Conservation (phyloP, 2,329 filamentous ascomycete species). For the Phyllosticta citrichinensis region DNA sequence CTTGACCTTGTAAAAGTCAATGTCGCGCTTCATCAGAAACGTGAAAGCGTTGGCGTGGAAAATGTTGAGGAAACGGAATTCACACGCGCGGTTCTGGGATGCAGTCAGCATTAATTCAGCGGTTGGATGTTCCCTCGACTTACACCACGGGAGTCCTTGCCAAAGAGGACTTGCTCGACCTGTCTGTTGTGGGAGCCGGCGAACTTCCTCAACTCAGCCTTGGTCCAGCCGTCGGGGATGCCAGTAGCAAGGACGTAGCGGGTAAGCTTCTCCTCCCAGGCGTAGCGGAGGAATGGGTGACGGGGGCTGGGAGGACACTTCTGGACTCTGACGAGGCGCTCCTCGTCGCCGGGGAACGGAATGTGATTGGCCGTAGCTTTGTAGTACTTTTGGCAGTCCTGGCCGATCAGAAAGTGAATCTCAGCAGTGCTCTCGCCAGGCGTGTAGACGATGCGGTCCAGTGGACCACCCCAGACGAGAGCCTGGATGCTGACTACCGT, state of each 20-base stretch:
- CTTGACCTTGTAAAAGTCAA: constrained; percentile 38
- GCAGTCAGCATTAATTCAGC: constrained; percentile 9
- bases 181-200: constrained; percentile 28
- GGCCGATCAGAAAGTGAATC: constrained; percentile 24
- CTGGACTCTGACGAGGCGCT: constrained; percentile 21
- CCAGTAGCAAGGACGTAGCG: constrained; percentile 37
- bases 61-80: constrained; percentile 40
- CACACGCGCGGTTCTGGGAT: constrained; percentile 31
- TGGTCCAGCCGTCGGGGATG: constrained; percentile 30
- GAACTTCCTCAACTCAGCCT: constrained; percentile 27
- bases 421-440: constrained; percentile 17
- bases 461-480: constrained; percentile 28
- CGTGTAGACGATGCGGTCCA: constrained; percentile 22
- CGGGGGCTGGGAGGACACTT: constrained; percentile 11
- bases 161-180: constrained; percentile 36
- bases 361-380: constrained; percentile 27
- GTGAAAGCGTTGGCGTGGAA: constrained; percentile 38
- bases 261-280: constrained; percentile 31
- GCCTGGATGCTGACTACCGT: constrained; percentile 16
- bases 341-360: constrained; percentile 13
- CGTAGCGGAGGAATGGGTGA: constrained; percentile 31
- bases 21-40: constrained; percentile 26
- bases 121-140: constrained; percentile 14
- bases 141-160: constrained; percentile 32
- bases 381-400: constrained; percentile 24